These are phyloP conservation scores for Mrakia gelida DNA, from an alignment of 768 basidiomycete species.

Conservation along the genomic window DNA sequence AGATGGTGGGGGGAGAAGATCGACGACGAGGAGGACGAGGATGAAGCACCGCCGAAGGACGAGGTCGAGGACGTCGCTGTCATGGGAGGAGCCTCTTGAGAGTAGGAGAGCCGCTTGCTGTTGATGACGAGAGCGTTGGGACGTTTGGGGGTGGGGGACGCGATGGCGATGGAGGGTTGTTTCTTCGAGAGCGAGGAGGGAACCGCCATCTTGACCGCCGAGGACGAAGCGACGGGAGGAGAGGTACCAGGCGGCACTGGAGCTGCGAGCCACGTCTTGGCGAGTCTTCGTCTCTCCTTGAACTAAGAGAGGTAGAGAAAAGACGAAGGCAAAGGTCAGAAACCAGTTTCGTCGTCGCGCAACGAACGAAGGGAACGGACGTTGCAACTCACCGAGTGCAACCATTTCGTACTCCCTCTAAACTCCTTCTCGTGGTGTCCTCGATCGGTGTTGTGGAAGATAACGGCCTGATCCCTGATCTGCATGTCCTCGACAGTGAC, in stretches of 20 bases:
- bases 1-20: not conserved
- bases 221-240: not conserved
- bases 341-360: too few species aligned
- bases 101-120: not conserved
- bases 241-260: not conserved
- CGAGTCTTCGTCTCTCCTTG: not conserved
- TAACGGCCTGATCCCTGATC: not conserved
- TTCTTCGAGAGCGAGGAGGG: not conserved
- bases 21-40: not conserved
- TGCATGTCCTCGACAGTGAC: not conserved
- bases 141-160: not conserved
- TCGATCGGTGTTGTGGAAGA: not conserved
- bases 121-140: not conserved
- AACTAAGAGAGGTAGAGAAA: not conserved
- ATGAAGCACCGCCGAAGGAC: not conserved
- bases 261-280: not conserved
- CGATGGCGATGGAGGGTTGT: not conserved
- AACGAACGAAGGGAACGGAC: not conserved
- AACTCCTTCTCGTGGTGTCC: conserved; percentile 1
- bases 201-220: not conserved
- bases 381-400: not conserved
- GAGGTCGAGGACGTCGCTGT: not conserved
- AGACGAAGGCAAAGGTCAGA: not conserved
- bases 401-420: conserved; percentile 4
- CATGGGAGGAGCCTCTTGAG: not conserved